phyloP scores from a whole-genome alignment of 306 rosid species.

The Herpetospermum pedunculosum region DNA sequence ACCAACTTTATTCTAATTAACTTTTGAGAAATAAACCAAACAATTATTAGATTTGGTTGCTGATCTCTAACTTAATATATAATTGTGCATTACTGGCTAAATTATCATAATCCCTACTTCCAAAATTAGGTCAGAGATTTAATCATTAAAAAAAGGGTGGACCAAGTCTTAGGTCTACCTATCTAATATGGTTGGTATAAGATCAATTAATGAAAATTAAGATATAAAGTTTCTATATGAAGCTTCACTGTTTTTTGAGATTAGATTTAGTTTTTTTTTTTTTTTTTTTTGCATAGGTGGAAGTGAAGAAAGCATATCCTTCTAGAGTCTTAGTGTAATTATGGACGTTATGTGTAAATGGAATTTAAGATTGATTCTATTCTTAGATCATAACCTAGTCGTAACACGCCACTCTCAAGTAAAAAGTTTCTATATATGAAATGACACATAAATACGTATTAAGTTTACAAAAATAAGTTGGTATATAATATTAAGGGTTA shows the following conservation, averaged over 20 bases:
- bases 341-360: no score
- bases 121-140: constrained; percentile 3
- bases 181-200: not conserved
- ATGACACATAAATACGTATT: no score
- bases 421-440: no score
- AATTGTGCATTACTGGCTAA: not conserved
- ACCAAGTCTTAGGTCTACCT: not conserved
- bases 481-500: no score
- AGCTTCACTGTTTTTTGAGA: not conserved
- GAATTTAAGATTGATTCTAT: no score
- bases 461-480: no score
- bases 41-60: constrained; percentile 2
- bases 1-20: constrained; percentile 1
- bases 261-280: not conserved
- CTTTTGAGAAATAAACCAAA: no score
- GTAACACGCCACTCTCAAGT: no score
- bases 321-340: no score
- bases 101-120: not conserved
- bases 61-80: not conserved
- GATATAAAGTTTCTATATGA: not conserved
- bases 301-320: not conserved
- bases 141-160: not conserved
- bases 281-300: not conserved
- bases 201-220: not conserved
- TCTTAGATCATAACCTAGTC: no score